phyloP scores from a whole-genome alignment of 2,329 filamentous ascomycete genomes.

The Claviceps cyperi region DNA sequence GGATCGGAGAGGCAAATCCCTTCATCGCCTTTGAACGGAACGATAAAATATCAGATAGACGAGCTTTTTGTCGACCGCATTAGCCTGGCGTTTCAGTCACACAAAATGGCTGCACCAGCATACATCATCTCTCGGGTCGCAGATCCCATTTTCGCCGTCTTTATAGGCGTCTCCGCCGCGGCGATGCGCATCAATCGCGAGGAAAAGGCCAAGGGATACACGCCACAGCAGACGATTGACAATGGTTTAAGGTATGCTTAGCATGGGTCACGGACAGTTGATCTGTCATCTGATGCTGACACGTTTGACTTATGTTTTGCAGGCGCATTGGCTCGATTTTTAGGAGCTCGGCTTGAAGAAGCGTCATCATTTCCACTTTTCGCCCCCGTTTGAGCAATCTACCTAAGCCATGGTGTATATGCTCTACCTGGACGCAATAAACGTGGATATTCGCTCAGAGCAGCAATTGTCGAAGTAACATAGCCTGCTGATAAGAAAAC shows the following conservation, averaged over 20 bases:
- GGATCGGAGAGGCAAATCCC: neutral
- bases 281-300: neutral
- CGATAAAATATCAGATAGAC: neutral
- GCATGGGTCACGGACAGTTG: neutral
- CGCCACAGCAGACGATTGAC: conserved; percentile 34
- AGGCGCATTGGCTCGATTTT: conserved; percentile 12
- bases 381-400: no score
- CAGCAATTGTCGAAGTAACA: no score
- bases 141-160: conserved; percentile 43
- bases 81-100: neutral
- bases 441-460: no score
- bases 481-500: neutral
- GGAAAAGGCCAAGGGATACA: conserved; percentile 42
- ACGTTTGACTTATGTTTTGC: neutral
- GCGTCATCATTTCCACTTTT: no score
- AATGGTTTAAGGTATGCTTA: conserved; percentile 26
- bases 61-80: neutral
- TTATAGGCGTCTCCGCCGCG: conserved; percentile 41
- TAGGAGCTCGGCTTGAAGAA: no score
- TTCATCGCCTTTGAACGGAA: neutral
- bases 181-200: conserved; percentile 44
- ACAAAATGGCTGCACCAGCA: conserved; percentile 35
- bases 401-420: no score
- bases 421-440: no score
- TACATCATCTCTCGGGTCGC: conserved; percentile 46